These are phyloP conservation scores for Primulina eburnea DNA, from an alignment of 257 asterid genomes.

Conservation along the genomic window DNA sequence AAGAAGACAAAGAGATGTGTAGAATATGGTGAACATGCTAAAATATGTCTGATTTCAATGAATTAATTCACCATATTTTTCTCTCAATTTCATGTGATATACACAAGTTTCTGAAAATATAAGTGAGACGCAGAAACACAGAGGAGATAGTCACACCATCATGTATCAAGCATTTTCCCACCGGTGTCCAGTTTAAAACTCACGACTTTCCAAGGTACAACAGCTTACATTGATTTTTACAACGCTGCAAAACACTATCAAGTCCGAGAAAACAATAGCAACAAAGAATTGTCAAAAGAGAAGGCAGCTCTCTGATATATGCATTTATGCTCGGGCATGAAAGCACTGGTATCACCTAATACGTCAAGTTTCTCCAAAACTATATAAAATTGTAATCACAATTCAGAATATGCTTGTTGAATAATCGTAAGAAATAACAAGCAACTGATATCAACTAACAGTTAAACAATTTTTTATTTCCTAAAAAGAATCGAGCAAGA, in stretches of 20 bases:
- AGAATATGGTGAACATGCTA: background rate
- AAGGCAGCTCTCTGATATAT: background rate
- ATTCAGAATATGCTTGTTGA: background rate
- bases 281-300: background rate
- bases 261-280: background rate
- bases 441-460: background rate
- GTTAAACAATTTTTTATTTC: background rate
- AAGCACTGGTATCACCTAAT: background rate
- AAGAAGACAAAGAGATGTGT: background rate
- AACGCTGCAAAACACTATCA: background rate
- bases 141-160: background rate
- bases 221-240: background rate
- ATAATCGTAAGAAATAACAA: background rate
- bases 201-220: background rate
- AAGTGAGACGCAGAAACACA: background rate
- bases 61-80: background rate
- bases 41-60: background rate
- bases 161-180: background rate
- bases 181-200: background rate
- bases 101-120: conserved; percentile 1
- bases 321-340: background rate
- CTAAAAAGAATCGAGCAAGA: background rate
- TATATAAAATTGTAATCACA: conserved; percentile 8
- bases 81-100: background rate
- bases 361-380: background rate